Conservation (phyloP, 306 rosid genomes). For the Carpinus viminea region DNA sequence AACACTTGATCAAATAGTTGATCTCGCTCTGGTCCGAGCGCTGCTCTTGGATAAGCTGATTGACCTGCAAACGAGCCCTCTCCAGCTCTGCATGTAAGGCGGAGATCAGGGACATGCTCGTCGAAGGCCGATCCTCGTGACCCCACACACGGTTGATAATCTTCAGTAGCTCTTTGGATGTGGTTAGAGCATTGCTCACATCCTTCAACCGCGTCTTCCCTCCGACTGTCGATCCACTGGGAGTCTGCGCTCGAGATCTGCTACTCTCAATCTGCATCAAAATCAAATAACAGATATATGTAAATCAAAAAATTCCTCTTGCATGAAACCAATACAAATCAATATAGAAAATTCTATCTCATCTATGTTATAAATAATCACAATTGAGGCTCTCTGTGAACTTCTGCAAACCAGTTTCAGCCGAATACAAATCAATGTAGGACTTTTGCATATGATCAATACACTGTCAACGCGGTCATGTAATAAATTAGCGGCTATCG, state of each 20-base stretch:
- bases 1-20: slow-evolving; percentile 78
- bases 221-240: slow-evolving; percentile 58
- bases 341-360: no score
- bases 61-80: slow-evolving; percentile 88
- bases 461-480: no score
- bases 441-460: no score
- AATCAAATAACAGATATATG: slow-evolving; percentile 1
- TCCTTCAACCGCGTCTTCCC: slow-evolving; percentile 76
- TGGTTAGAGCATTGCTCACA: slow-evolving; percentile 82
- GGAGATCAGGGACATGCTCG: slow-evolving; percentile 88
- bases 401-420: no score
- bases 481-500: neutral
- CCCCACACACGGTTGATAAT: slow-evolving; percentile 93
- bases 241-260: slow-evolving; percentile 78
- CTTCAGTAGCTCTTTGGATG: slow-evolving; percentile 91
- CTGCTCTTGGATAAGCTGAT: slow-evolving; percentile 90
- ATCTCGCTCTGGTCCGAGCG: slow-evolving; percentile 78
- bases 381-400: no score
- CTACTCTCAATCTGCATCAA: slow-evolving; percentile 71
- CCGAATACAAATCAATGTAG: no score
- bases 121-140: slow-evolving; percentile 82
- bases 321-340: no score
- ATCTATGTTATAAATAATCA: no score
- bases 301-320: no score
- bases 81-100: slow-evolving; percentile 94